Conservation (phyloP, 768 basidiomycete species). For the Amanita pallidorosea region DNA sequence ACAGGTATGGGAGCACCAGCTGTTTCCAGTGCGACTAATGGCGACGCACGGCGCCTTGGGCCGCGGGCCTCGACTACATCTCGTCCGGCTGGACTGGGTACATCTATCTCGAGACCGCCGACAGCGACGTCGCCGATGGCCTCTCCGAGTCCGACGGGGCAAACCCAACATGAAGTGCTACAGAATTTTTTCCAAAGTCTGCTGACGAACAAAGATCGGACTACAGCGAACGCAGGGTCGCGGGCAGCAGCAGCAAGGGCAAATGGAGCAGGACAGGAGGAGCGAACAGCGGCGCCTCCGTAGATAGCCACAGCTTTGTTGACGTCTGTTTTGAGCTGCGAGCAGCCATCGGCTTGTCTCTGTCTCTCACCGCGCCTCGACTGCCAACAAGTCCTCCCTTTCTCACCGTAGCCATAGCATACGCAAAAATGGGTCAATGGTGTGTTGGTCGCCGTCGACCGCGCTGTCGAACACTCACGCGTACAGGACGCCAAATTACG, state of each 20-base stretch:
- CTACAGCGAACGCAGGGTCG: slow-evolving; percentile 8
- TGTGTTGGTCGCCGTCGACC: slow-evolving; percentile 6
- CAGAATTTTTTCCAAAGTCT: slow-evolving; percentile 85
- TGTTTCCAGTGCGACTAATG: slow-evolving; percentile 14
- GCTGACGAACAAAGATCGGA: slow-evolving; percentile 60
- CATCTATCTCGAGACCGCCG: slow-evolving; percentile 25
- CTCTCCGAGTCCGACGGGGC: slow-evolving; percentile 27
- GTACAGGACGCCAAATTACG: slow-evolving; percentile 57
- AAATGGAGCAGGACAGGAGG: slow-evolving; percentile 10
- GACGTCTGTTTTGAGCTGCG: slow-evolving; percentile 20
- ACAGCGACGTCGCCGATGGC: slow-evolving; percentile 24
- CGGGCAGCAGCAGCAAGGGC: slow-evolving; percentile 15
- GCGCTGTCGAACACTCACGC: slow-evolving; percentile 8
- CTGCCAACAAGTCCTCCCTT: background rate
- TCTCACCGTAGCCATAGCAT: slow-evolving; percentile 10
- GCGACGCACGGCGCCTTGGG: slow-evolving; percentile 17
- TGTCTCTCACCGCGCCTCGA: slow-evolving; percentile 6
- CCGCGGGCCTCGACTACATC: slow-evolving; percentile 23
- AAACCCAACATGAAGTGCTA: slow-evolving; percentile 71
- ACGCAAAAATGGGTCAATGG: slow-evolving; percentile 30
- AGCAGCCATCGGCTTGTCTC: slow-evolving; percentile 10
- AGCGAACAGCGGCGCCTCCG: slow-evolving; percentile 1
- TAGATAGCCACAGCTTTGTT: slow-evolving; percentile 20
- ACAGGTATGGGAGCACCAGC: slow-evolving; percentile 30
- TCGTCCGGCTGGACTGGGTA: slow-evolving; percentile 28